Percentiles rank a stretch among this genome's conserved stretches.
These are phyloP conservation scores for Cryptosporidium sp. DNA, from an alignment of 169 alveolate species.

Conservation along the genomic window DNA sequence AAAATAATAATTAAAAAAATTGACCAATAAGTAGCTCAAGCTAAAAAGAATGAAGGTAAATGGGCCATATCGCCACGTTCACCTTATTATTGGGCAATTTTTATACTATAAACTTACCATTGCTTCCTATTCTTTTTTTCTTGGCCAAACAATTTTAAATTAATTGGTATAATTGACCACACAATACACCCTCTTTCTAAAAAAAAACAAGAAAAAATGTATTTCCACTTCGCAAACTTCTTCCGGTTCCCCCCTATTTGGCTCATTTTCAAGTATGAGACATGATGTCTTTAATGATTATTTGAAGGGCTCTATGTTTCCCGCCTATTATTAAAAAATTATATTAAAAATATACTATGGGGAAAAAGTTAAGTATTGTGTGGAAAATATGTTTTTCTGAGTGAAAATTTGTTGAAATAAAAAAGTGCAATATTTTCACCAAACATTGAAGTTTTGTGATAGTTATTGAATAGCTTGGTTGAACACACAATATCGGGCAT, in stretches of 20 bases:
- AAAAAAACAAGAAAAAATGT: slow-evolving; percentile 3
- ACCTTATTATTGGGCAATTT: neutral
- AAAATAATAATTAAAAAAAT: neutral
- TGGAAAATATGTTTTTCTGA: neutral
- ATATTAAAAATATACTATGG: neutral
- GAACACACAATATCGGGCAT: neutral
- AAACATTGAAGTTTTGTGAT: neutral
- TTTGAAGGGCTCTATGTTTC: slow-evolving; percentile 17
- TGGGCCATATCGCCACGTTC: neutral
- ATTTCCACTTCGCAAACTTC: neutral
- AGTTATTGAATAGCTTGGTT: neutral
- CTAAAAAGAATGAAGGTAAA: neutral
- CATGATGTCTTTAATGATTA: slow-evolving; percentile 70
- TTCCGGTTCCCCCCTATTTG: slow-evolving; percentile 28
- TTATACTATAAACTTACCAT: slow-evolving; percentile 26
- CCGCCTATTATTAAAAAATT: slow-evolving; percentile 12
- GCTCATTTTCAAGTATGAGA: slow-evolving; percentile 55
- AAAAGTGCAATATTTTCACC: neutral
- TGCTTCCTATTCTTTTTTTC: slow-evolving; percentile 4
- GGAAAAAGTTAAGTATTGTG: neutral
- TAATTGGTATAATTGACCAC: slow-evolving; percentile 17
- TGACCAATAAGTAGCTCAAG: neutral
- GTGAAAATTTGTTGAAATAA: neutral
- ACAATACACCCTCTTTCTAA: slow-evolving; percentile 16
- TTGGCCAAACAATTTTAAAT: neutral